Evolutionary conservation across 164 flowering plant genomes (phyloP).

Genomic region (Aristolochia fimbriata): DNA sequence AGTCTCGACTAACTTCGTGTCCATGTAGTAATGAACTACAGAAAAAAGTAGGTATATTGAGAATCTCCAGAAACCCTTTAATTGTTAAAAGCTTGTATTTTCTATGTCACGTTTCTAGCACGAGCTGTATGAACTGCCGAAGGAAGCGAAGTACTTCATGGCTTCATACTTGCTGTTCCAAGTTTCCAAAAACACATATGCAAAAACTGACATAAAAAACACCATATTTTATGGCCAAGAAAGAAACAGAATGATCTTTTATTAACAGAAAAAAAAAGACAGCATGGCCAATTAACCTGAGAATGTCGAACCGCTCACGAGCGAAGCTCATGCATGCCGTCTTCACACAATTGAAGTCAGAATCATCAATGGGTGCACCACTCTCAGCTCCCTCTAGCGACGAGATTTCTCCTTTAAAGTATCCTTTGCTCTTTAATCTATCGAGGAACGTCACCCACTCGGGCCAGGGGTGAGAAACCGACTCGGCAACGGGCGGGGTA

Average conservation of each 20-base stretch:
- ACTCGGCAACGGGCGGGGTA: conserved; percentile 7
- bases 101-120: no score
- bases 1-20: no score
- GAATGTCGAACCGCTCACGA: conserved; percentile 63
- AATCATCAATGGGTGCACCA: conserved; percentile 1
- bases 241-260: background rate
- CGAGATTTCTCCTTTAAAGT: conserved; percentile 17
- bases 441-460: conserved; percentile 70
- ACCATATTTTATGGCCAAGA: no score
- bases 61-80: no score
- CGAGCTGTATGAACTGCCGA: no score
- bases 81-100: no score
- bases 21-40: no score
- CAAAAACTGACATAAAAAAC: no score
- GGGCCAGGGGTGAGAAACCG: conserved; percentile 56
- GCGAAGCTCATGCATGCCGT: conserved; percentile 60
- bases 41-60: no score
- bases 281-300: conserved; percentile 28
- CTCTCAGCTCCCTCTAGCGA: background rate
- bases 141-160: no score
- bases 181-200: no score
- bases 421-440: conserved; percentile 50
- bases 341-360: conserved; percentile 37
- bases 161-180: no score
- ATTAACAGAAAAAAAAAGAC: background rate